These are phyloP conservation scores for Volutella citrinella DNA, from an alignment of 2,329 filamentous ascomycete genomes.

Conservation along the genomic window DNA sequence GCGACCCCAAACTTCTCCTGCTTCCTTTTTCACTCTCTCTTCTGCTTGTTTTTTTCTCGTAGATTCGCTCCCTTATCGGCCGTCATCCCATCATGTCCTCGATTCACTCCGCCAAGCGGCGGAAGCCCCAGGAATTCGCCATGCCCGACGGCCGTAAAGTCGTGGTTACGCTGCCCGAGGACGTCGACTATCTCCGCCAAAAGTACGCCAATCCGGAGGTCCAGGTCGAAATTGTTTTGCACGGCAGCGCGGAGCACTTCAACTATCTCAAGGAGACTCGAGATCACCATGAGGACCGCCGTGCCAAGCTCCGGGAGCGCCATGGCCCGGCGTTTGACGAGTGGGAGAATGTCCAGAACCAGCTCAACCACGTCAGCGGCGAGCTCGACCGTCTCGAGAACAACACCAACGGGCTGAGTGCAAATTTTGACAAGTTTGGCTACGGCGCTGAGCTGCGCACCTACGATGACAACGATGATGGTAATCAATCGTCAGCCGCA, in stretches of 20 bases:
- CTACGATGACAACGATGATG: constrained; percentile 33
- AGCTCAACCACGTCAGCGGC: constrained; percentile 48
- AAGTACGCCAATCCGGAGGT: constrained; percentile 35
- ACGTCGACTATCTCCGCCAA: constrained; percentile 45
- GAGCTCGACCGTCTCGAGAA: constrained; percentile 54
- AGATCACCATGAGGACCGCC: constrained; percentile 48
- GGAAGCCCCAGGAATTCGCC: constrained; percentile 49
- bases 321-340: constrained; percentile 52
- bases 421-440: constrained; percentile 62
- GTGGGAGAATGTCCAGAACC: constrained; percentile 52
- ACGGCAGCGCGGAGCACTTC: constrained; percentile 48
- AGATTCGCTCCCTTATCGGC: no score
- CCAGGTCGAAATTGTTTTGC: constrained; percentile 56
- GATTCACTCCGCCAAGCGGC: constrained; percentile 21
- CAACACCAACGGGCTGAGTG: constrained; percentile 53
- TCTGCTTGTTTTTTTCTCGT: no score
- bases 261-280: constrained; percentile 48
- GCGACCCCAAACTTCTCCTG: constrained; percentile 1
- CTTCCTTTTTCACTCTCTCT: not conserved
- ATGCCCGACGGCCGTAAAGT: constrained; percentile 54
- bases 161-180: constrained; percentile 56
- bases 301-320: constrained; percentile 43
- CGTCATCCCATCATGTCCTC: constrained; percentile 18
- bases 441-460: constrained; percentile 57
- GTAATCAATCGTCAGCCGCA: no score